Base-by-base conservation (phyloP, 331 rosid genomes). In the Quercus lobata region DNA sequence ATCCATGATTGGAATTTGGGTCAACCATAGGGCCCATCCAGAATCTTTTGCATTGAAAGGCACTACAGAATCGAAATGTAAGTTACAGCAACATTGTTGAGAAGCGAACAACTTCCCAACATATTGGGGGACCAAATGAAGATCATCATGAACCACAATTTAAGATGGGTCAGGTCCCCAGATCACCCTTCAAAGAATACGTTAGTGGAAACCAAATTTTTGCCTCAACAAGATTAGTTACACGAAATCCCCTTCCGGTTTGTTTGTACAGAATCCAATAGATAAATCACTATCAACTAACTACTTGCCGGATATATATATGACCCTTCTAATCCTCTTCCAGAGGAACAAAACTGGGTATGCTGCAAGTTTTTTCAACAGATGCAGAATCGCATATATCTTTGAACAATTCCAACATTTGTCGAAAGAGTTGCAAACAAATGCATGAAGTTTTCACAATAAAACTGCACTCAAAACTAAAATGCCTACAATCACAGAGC, bases 301-400 rank as follows among this genome's bases (percentile, higher is more conserved):
- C 17, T 56, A 68, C 17, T 56, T 76, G 78, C 78, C 70, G 35
- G 77, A 74, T 82, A 86, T 84, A 83, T 60, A 54, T 35, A 35
- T 84, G 76, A 73, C 82, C 80, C 80, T 84, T 80, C 56, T 72
- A 85, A 68, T 81, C 83, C 85, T 72, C 86, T 72, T 60, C 57
- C 57, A 25, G 73, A 73, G 78, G 78, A 73, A 83, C 92, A 87
- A 90, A 89, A 89, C 78, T 80, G 97, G 90, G 90, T 80, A 62
- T 78, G 86, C 81, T 69, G 79, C 81, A 11, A 84, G 75, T 82
- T 75, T 87, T 83, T 72, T 74, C 80, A 35, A 76, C 63, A 16
- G 76, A 44, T 18, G 82, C 77, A 75, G 66, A 84, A 79, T 41
- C 57, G 54, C 25, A 69, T 78, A 79, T 55, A 66, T 65, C 71